phyloP scores from a whole-genome alignment of 2,329 filamentous ascomycete genomes.

The Cadophora gregata region DNA sequence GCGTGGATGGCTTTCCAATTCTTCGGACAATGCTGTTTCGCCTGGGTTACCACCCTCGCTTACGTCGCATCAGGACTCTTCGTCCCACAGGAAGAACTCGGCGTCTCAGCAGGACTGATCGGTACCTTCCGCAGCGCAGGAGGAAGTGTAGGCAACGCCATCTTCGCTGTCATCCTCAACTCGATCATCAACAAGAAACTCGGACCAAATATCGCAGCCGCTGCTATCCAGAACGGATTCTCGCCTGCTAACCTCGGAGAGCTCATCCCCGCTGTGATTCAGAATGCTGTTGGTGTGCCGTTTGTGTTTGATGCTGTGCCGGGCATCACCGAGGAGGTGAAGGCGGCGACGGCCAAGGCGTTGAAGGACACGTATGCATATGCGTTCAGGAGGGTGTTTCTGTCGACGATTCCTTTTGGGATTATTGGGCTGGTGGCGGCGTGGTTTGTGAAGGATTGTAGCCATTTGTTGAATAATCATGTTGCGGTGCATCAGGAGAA shows the following conservation, averaged over 20 bases:
- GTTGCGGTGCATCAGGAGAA: conserved; percentile 44
- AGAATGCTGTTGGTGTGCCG: conserved; percentile 44
- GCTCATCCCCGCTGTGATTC: conserved; percentile 43
- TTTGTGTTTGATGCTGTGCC: conserved; percentile 46
- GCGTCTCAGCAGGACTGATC: conserved; percentile 43
- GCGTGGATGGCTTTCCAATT: conserved; percentile 44
- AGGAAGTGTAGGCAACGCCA: conserved; percentile 45
- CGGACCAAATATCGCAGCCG: conserved; percentile 38
- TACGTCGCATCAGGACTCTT: conserved; percentile 44
- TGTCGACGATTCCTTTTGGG: conserved; percentile 49
- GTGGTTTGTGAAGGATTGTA: conserved; percentile 45
- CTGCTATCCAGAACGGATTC: conserved; percentile 42
- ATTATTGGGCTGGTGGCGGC: conserved; percentile 47
- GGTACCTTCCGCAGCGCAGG: conserved; percentile 44
- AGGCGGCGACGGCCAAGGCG: conserved; percentile 31
- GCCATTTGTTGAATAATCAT: conserved; percentile 44
- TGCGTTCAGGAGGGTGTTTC: conserved; percentile 53
- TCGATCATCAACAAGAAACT: conserved; percentile 42
- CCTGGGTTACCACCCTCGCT: conserved; percentile 43
- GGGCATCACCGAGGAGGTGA: conserved; percentile 42
- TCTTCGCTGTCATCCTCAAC: conserved; percentile 46
- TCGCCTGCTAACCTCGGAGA: conserved; percentile 29
- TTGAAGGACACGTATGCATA: conserved; percentile 44
- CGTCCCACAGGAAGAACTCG: conserved; percentile 44
- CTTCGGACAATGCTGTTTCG: conserved; percentile 45